Conservation (phyloP, 495 filamentous ascomycete genomes). For the Penicillium fimorum region DNA sequence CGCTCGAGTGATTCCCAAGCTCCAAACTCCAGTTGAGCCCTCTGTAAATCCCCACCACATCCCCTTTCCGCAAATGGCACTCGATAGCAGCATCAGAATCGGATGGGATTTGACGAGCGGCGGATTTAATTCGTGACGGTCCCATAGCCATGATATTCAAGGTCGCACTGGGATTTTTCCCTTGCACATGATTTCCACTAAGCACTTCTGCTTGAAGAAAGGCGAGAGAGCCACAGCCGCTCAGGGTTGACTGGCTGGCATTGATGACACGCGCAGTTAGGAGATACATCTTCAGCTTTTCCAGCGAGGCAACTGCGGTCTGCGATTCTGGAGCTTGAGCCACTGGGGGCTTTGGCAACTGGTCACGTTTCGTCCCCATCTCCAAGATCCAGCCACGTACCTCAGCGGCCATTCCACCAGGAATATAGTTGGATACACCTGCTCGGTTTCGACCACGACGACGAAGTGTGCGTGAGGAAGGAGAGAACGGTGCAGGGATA, state of each 20-base stretch:
- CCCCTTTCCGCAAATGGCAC: conserved; percentile 18
- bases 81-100: not conserved
- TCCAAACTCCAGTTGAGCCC: conserved; percentile 41
- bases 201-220: conserved; percentile 27
- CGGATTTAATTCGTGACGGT: conserved; percentile 22
- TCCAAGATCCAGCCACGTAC: conserved; percentile 47
- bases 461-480: conserved; percentile 34
- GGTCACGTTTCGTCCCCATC: conserved; percentile 37
- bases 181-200: not conserved
- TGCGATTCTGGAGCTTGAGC: not conserved
- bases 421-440: conserved; percentile 25
- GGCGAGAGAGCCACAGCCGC: conserved; percentile 31
- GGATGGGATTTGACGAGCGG: not conserved
- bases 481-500: conserved; percentile 43
- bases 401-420: conserved; percentile 45
- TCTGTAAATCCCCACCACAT: conserved; percentile 32
- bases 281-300: conserved; percentile 21
- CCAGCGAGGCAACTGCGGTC: not conserved
- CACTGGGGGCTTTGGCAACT: conserved; percentile 2
- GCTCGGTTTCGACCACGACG: conserved; percentile 33
- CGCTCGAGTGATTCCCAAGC: not conserved
- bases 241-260: conserved; percentile 22
- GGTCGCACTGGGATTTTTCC: not conserved
- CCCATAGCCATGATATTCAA: conserved; percentile 37
- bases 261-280: conserved; percentile 21